Conservation (phyloP, 208 protist genomes). For the Crithidia bombi region DNA sequence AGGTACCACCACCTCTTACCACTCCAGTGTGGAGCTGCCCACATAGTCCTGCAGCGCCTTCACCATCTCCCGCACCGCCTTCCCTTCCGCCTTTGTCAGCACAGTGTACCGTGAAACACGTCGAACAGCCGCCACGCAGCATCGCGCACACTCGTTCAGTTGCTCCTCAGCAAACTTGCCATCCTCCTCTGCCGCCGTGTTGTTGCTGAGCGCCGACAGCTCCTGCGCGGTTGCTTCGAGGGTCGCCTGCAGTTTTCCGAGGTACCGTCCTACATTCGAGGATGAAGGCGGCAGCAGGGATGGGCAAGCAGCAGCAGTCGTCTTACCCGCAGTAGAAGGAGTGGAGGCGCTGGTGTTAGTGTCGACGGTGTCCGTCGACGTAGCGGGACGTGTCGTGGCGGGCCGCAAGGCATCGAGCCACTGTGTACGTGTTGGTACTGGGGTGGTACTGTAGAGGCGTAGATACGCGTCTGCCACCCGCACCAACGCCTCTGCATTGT, state of each 20-base stretch:
- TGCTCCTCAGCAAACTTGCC: slow-evolving; percentile 56
- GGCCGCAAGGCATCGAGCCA: slow-evolving; percentile 34
- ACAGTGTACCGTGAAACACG: slow-evolving; percentile 21
- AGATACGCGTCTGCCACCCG: slow-evolving; percentile 38
- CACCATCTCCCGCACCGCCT: slow-evolving; percentile 33
- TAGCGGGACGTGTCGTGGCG: neutral
- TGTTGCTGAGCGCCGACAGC: slow-evolving; percentile 2
- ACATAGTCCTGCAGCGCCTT: slow-evolving; percentile 45
- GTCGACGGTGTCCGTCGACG: neutral
- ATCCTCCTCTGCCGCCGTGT: slow-evolving; percentile 38
- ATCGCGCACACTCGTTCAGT: slow-evolving; percentile 50
- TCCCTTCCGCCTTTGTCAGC: slow-evolving; percentile 7
- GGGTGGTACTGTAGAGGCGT: slow-evolving; percentile 50
- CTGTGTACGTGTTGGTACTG: slow-evolving; percentile 46
- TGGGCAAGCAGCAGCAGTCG: neutral
- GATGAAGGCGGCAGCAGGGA: neutral
- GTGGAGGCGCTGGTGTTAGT: neutral
- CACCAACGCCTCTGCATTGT: slow-evolving; percentile 29
- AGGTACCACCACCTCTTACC: slow-evolving; percentile 27
- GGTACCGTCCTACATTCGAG: slow-evolving; percentile 1
- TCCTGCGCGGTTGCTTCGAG: neutral
- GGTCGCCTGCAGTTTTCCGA: slow-evolving; percentile 15
- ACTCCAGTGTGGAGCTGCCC: slow-evolving; percentile 55
- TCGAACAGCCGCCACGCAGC: slow-evolving; percentile 44
- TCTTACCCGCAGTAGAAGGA: neutral